Evolutionary conservation across 2,329 filamentous ascomycete species (phyloP), one percentile per base, ranked within the genome.

Genomic region (Trichocomaceae sp.): DNA sequence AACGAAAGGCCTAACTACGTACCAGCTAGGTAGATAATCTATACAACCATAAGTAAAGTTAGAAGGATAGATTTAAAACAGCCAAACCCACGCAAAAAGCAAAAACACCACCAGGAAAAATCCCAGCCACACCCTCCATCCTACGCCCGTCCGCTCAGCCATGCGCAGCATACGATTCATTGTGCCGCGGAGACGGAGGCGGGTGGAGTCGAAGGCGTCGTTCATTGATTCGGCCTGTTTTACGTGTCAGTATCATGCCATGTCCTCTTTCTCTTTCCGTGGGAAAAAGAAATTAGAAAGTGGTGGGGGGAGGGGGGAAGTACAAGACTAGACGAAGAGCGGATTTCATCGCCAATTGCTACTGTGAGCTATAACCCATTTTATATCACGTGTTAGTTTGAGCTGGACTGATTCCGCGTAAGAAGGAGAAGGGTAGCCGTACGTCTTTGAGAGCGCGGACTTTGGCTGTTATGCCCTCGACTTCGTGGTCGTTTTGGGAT

Each of bases 151-250:
- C 64, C 84, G 81, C 75, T 97, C 83, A 4, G 93, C 93, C 93
- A 99, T 99, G 52, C 92, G 69, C 61, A 97, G 75, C 93, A 99
- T 99, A 57, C 91, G 80, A 69, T 90, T 96, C 93, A 99, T 97
- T 17, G 95, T 97, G 52, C 92, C 90, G 45, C 85, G 82, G 59
- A 99, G 77, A 60, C 88, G 83, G 51, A 90, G 75, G 33, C 91
- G 79, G 52, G 92, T 95, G 64, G 82, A 84, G 69, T 97, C 92
- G 68, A 97, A 99, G 5, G 84, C 82, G 66, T 96, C 89, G 72
- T 97, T 97, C 86, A 99, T 96, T 74, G 90, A 92, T 64, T 96
- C 90, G 13, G 54, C 54, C 54, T 56, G 10, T 49, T 46, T 2
- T 15, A 3, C 23, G 3, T 7, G 17, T 26, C 3, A 52, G 44